These are phyloP conservation scores for Fusarium albidum DNA, from an alignment of 2,329 filamentous ascomycete genomes.

Conservation along the genomic window DNA sequence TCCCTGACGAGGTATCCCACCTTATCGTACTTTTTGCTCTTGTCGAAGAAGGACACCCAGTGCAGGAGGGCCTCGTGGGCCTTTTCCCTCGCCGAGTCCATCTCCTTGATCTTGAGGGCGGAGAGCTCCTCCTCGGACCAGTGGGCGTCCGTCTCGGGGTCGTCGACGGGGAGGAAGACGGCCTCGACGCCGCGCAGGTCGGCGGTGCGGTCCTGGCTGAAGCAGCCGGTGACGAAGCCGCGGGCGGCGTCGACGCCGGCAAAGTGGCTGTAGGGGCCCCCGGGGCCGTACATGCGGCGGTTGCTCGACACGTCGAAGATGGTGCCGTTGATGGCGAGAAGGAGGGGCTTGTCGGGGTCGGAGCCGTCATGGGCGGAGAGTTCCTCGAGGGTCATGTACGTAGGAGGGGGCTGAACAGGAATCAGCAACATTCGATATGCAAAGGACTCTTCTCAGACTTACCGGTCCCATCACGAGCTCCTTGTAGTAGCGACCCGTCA, in stretches of 20 bases:
- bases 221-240: conserved; percentile 93
- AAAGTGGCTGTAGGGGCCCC: conserved; percentile 87
- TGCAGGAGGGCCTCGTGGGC: conserved; percentile 75
- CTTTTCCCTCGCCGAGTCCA: conserved; percentile 68
- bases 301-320: conserved; percentile 84
- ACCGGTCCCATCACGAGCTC: conserved; percentile 40
- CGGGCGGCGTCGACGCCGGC: conserved; percentile 86
- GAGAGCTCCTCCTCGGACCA: conserved; percentile 64
- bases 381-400: conserved; percentile 77
- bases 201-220: conserved; percentile 81
- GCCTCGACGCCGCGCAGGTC: conserved; percentile 89
- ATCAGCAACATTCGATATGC: conserved; percentile 3
- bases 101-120: conserved; percentile 67
- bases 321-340: conserved; percentile 87
- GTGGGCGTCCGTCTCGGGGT: conserved; percentile 67
- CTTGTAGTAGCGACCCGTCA: conserved; percentile 66
- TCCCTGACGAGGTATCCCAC: conserved; percentile 78
- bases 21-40: conserved; percentile 80
- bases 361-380: conserved; percentile 80
- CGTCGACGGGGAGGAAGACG: conserved; percentile 77
- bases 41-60: conserved; percentile 85
- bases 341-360: conserved; percentile 79
- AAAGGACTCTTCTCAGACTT: too few species aligned
- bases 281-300: conserved; percentile 78
- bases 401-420: conserved; percentile 59